A percentile compares a stretch with the other conserved stretches of the same genome.
These are phyloP conservation scores for Talaromyces adpressus DNA, from an alignment of 495 filamentous ascomycete genomes.

Conservation along the genomic window DNA sequence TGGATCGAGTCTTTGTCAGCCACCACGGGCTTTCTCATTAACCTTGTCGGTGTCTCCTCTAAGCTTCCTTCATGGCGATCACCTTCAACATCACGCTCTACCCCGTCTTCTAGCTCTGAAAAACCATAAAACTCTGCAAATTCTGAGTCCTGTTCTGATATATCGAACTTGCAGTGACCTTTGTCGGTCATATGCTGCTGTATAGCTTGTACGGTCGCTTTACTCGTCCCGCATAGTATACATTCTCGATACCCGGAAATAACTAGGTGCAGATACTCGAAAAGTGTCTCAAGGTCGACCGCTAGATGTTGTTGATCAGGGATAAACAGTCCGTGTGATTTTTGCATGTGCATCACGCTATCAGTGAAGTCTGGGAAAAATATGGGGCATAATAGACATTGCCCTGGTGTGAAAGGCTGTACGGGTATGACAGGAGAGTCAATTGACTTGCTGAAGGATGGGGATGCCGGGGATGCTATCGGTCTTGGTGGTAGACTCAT, in stretches of 20 bases:
- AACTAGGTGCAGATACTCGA: constrained; percentile 27
- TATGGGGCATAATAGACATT: neutral
- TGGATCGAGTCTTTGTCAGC: constrained; percentile 14
- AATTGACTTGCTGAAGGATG: neutral
- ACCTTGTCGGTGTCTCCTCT: constrained; percentile 2
- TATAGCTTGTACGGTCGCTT: constrained; percentile 21
- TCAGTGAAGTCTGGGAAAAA: constrained; percentile 11
- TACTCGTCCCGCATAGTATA: constrained; percentile 23
- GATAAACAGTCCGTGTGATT: constrained; percentile 26
- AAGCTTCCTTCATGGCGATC: constrained; percentile 5
- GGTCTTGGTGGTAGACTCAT: neutral
- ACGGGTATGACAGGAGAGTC: neutral
- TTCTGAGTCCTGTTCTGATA: constrained; percentile 20
- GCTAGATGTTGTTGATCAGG: constrained; percentile 16
- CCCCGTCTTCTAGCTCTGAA: neutral
- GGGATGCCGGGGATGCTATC: neutral
- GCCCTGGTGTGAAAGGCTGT: constrained; percentile 1
- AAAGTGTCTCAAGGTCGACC: constrained; percentile 23
- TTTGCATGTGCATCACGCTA: constrained; percentile 27
- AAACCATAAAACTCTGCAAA: constrained; percentile 24
- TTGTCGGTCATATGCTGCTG: constrained; percentile 31
- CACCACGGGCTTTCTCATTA: constrained; percentile 8
- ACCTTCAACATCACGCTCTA: constrained; percentile 10
- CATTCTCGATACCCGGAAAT: constrained; percentile 31
- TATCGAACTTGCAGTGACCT: constrained; percentile 25